These are phyloP conservation scores for Oxytropis ochrocephala DNA, from an alignment of 306 rosid species.

Conservation along the genomic window DNA sequence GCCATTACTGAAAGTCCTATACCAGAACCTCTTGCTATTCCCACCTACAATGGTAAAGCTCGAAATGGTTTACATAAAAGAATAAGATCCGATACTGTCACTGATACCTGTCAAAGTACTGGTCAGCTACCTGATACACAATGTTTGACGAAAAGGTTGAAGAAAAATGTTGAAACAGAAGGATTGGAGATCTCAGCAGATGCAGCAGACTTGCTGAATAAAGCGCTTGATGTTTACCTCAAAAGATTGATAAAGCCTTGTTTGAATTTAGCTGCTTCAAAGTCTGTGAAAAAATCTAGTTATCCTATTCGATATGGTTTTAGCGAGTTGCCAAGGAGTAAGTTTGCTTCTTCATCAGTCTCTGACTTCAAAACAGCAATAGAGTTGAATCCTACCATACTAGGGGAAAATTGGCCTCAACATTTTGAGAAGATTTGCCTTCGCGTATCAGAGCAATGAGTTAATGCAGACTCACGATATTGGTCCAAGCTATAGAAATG, in stretches of 20 bases:
- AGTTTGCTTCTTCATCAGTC: conserved; percentile 29
- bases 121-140: conserved; percentile 47
- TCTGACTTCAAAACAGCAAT: conserved; percentile 51
- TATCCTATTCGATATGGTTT: conserved; percentile 25
- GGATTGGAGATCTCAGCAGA: conserved; percentile 45
- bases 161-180: conserved; percentile 44
- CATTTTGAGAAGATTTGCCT: conserved; percentile 45
- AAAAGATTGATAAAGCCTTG: conserved; percentile 65
- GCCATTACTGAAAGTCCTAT: conserved; percentile 32
- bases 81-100: conserved; percentile 2
- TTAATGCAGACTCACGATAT: conserved; percentile 18
- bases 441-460: conserved; percentile 32
- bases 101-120: conserved; percentile 36
- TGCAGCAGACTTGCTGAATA: conserved; percentile 44
- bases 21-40: conserved; percentile 62
- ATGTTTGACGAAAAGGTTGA: conserved; percentile 46
- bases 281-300: conserved; percentile 15
- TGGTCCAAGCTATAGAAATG: conserved; percentile 11
- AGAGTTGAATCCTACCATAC: conserved; percentile 51
- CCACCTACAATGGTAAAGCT: conserved; percentile 22
- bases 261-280: conserved; percentile 46
- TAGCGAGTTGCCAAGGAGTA: conserved; percentile 18
- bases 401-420: conserved; percentile 59
- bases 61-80: conserved; percentile 12
- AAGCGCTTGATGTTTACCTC: conserved; percentile 55